A percentile compares a stretch with the other conserved stretches of the same genome.
phyloP scores from a whole-genome alignment of 2,329 filamentous ascomycete species.

The Dactylonectria macrodidyma region DNA sequence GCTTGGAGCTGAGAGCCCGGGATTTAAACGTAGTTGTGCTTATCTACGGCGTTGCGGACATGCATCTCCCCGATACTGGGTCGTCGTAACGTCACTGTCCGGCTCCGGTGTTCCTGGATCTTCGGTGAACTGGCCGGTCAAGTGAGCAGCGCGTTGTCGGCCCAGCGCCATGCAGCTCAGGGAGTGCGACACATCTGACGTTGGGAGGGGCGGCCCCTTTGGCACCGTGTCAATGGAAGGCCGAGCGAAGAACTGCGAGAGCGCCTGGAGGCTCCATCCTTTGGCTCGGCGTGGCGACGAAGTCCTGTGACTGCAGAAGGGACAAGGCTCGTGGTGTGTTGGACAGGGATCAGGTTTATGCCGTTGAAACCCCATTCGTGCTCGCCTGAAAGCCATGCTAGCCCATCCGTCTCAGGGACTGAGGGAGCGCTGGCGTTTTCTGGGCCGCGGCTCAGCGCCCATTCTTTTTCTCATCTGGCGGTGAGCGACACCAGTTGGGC shows the following conservation, averaged over 20 bases:
- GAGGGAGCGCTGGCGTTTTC: conserved; percentile 39
- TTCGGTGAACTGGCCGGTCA: conserved; percentile 48
- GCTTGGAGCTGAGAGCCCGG: conserved; percentile 14
- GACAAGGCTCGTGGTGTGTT: conserved; percentile 47
- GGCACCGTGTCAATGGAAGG: conserved; percentile 25
- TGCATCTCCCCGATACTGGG: conserved; percentile 37
- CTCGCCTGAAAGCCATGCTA: conserved; percentile 40
- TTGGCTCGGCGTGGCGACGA: conserved; percentile 45
- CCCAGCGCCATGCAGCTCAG: conserved; percentile 30
- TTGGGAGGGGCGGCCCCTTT: conserved; percentile 26
- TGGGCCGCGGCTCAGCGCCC: conserved; percentile 42
- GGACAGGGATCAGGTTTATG: conserved; percentile 47
- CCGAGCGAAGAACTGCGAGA: conserved; percentile 14
- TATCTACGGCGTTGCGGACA: conserved; percentile 40
- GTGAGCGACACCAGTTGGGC: conserved; percentile 41
- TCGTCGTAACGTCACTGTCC: conserved; percentile 29
- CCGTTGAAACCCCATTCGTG: conserved; percentile 48
- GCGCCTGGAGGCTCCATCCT: conserved; percentile 35
- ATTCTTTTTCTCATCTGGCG: conserved; percentile 45
- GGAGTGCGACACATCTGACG: conserved; percentile 37
- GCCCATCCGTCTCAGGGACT: conserved; percentile 38
- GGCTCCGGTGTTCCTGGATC: conserved; percentile 46
- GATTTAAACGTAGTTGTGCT: conserved; percentile 29
- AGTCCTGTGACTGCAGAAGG: conserved; percentile 50
- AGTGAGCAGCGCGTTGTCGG: conserved; percentile 33